Evolutionary conservation across 164 flowering plant species (phyloP), one percentile per base, ranked within the genome.

Genomic region (Annona squamosa): DNA sequence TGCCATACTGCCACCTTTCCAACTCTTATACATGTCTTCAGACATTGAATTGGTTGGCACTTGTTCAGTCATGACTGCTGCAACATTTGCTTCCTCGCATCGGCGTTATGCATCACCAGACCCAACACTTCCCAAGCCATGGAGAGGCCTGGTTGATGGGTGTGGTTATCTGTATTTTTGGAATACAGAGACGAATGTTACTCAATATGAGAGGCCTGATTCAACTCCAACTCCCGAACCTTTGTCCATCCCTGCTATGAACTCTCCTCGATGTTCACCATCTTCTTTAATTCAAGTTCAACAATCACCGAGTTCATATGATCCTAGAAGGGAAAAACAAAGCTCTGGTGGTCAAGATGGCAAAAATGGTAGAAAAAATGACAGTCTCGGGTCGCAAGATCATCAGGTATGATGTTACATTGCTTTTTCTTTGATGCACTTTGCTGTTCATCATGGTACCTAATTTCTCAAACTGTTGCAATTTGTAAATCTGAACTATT

Each of bases 171-270:
- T 94, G 41, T 94, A 94, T 80, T 94, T 82, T 73, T 94, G 97
- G 98, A 94, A 94, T 78, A 97, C 98, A 0, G 94, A 82, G 79
- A 94, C 98, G 44, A 95, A 95, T 80, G 86, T 88, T 5, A 95
- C 99, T 26, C 99, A 95, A 72, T 95, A 95, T 76, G 98, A 95
- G 82, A 87, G 86, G 83, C 99, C 99, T 48, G 71, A 26, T 73
- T 76, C 76, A 16, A 17, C 78, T 6, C 10, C 67, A 5, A 72
- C 37, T 68, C 67, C 76, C 5, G 73, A 68, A 63, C 73, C 79
- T 12, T 44, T 76, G n/a, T 45, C 64, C n/a, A 68, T 68, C 5
- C 48, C 77, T 61, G 70, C 81, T 18, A 71, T 77, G 6, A 85
- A 84, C 71, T 63, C 80, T 3, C 63, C 87, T 67, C 61, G 84